Conservation (phyloP, 345 rosid species). For the Psidium friedrichsthalianum region DNA sequence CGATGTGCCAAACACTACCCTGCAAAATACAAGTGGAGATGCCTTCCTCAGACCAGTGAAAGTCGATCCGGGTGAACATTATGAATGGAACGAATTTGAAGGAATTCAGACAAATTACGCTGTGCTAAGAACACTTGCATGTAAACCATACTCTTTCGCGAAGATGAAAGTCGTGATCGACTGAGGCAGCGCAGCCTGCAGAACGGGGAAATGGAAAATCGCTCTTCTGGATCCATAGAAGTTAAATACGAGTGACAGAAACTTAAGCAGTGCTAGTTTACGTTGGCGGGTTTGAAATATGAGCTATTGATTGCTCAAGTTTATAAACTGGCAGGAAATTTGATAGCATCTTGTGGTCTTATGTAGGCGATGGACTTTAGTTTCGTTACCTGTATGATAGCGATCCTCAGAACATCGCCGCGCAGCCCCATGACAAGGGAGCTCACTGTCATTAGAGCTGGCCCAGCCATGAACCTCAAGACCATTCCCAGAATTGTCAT, state of each 20-base stretch:
- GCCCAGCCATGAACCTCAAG: constrained; percentile 23
- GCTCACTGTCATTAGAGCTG: constrained; percentile 22
- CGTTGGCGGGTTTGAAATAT: neutral
- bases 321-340: neutral
- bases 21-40: neutral
- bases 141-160: constrained; percentile 33
- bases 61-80: neutral
- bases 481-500: constrained; percentile 28
- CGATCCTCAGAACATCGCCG: constrained; percentile 22
- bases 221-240: neutral
- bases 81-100: neutral
- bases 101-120: constrained; percentile 14
- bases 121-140: constrained; percentile 29
- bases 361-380: neutral
- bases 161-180: constrained; percentile 28
- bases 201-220: neutral
- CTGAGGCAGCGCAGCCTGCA: constrained; percentile 39
- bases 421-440: constrained; percentile 24
- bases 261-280: neutral
- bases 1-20: constrained; percentile 31
- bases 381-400: constrained; percentile 27
- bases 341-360: neutral
- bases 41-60: neutral
- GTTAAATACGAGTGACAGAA: neutral
- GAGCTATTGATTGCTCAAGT: neutral